Evolutionary conservation across 257 asterid species (phyloP).

Genomic region (Salvia rosmarinus): DNA sequence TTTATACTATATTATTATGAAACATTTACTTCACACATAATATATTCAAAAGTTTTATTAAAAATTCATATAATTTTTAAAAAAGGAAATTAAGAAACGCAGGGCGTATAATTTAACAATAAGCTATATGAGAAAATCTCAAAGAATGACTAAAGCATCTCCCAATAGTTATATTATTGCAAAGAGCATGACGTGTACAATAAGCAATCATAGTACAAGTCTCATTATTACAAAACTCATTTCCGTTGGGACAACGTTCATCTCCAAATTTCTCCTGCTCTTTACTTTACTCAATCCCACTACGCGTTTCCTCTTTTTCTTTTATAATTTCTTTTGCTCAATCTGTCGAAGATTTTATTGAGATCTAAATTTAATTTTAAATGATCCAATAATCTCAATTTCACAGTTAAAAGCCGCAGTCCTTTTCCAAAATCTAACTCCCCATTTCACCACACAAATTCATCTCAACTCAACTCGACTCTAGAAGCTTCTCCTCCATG

Average conservation of each 20-base stretch:
- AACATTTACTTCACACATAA: too few species aligned
- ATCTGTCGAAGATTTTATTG: background rate
- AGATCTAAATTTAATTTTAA: background rate
- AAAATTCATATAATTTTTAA: too few species aligned
- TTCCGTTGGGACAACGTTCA: background rate
- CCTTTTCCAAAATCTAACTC: background rate
- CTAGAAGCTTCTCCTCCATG: slow-evolving; percentile 24
- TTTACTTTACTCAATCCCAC: background rate
- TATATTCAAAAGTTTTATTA: too few species aligned
- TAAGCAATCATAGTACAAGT: background rate
- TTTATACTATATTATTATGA: too few species aligned
- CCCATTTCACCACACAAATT: slow-evolving; percentile 1
- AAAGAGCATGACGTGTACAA: slow-evolving; percentile 9
- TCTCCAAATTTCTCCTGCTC: background rate
- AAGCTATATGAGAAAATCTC: too few species aligned
- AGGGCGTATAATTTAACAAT: too few species aligned
- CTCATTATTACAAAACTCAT: background rate
- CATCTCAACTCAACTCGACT: background rate
- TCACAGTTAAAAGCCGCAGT: background rate
- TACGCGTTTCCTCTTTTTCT: slow-evolving; percentile 24
- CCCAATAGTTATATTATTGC: too few species aligned
- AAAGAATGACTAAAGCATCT: too few species aligned
- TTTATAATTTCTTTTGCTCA: too few species aligned
- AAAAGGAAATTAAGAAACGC: too few species aligned
- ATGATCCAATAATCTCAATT: background rate